A percentile compares a stretch with the other conserved stretches of the same genome.
Evolutionary conservation across 805 yeast genomes (phyloP).

Genomic region (Saccharomycopsis capsularis): DNA sequence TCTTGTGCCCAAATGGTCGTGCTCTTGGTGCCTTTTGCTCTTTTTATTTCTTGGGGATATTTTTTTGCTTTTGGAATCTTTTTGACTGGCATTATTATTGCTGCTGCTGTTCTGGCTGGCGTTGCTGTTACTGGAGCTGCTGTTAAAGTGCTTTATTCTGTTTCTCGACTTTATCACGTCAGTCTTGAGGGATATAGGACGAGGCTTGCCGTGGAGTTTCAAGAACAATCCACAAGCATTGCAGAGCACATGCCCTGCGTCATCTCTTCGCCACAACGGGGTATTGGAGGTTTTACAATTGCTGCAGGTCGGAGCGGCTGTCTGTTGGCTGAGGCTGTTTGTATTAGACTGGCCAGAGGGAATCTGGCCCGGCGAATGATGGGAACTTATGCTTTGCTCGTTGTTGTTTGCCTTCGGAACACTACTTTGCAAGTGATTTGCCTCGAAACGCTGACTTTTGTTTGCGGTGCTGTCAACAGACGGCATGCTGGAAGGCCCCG

Average conservation of each 20-base stretch:
- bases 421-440: no score
- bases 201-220: slow-evolving; percentile 84
- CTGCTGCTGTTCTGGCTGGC: slow-evolving; percentile 15
- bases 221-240: slow-evolving; percentile 90
- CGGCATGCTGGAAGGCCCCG: no score
- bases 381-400: no score
- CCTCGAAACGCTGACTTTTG: no score
- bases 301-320: slow-evolving; percentile 41
- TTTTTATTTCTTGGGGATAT: not conserved
- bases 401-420: no score
- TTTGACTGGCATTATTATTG: slow-evolving; percentile 3
- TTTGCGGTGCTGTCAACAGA: no score
- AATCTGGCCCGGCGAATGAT: no score
- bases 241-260: slow-evolving; percentile 81
- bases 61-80: slow-evolving; percentile 1
- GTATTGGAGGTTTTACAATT: slow-evolving; percentile 91
- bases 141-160: slow-evolving; percentile 52
- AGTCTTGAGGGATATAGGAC: slow-evolving; percentile 87
- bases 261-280: slow-evolving; percentile 93
- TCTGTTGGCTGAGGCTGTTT: not conserved
- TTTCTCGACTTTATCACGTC: slow-evolving; percentile 90
- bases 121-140: not conserved
- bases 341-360: no score
- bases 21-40: not conserved
- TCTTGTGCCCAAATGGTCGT: not conserved